A percentile compares a stretch with the other conserved stretches of the same genome.
Evolutionary conservation across 1,284 basidiomycete species (phyloP).

Genomic region (Sporisorium sorghi): DNA sequence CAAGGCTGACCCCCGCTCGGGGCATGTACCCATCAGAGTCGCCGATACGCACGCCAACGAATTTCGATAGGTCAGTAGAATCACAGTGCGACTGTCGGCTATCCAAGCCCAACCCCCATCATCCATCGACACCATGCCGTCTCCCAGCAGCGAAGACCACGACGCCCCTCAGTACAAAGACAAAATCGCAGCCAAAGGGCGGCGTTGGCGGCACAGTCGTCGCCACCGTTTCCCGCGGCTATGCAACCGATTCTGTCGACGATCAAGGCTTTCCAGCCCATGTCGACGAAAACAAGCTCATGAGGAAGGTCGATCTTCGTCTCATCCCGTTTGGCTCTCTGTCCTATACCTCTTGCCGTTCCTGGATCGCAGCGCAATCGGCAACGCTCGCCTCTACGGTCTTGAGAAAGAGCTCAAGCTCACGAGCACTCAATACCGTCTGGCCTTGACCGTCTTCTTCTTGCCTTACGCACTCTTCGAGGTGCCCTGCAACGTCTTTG

Average conservation of each 20-base stretch:
- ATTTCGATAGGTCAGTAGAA: not conserved
- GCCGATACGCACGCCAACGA: not conserved
- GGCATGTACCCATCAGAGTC: not conserved
- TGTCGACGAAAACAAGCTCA: conserved; percentile 61
- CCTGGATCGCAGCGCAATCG: conserved; percentile 73
- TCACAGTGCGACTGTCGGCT: not conserved
- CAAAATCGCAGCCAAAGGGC: conserved; percentile 19
- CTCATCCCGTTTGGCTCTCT: conserved; percentile 62
- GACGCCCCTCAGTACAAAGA: conserved; percentile 14
- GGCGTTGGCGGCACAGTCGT: conserved; percentile 19
- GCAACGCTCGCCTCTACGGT: conserved; percentile 55
- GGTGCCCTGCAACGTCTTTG: conserved; percentile 67
- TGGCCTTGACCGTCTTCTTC: conserved; percentile 55
- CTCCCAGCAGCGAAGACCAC: conserved; percentile 24
- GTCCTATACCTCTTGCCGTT: conserved; percentile 58
- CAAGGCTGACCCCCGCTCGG: not conserved
- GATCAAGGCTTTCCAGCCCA: conserved; percentile 33
- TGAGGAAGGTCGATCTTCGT: conserved; percentile 62
- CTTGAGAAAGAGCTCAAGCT: conserved; percentile 40
- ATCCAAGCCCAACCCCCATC: not conserved
- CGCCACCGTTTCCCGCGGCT: conserved; percentile 21
- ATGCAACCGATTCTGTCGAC: conserved; percentile 6
- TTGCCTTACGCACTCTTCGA: conserved; percentile 57
- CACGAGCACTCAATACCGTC: conserved; percentile 35
- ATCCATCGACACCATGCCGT: conserved; percentile 22